phyloP scores from a whole-genome alignment of 192 early-diverging fungal species.

The Backusella circina region DNA sequence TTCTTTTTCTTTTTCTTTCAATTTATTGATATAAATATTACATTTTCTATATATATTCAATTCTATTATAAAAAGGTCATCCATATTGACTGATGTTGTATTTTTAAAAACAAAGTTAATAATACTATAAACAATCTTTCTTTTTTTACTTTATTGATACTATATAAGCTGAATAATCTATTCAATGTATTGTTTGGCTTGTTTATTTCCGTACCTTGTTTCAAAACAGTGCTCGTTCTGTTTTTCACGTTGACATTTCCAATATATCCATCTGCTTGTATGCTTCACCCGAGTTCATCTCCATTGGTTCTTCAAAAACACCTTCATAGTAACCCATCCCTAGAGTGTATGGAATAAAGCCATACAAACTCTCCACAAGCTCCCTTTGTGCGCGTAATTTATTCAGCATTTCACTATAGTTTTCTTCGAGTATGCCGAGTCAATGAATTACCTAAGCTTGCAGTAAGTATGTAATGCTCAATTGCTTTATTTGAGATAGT shows the following conservation, averaged over 20 bases:
- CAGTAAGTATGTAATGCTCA: too few species aligned
- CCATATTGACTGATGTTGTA: neutral
- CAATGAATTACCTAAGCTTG: too few species aligned
- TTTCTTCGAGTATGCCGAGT: too few species aligned
- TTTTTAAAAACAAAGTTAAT: neutral
- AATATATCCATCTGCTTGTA: neutral
- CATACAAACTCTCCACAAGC: neutral
- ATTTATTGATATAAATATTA: neutral
- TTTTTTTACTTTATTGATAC: neutral
- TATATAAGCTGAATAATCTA: too few species aligned
- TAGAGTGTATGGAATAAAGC: neutral
- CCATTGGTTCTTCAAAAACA: neutral
- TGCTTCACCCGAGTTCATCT: neutral
- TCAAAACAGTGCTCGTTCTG: neutral
- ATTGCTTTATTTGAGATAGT: too few species aligned
- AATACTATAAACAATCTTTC: neutral
- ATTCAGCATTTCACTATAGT: too few species aligned
- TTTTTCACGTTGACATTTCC: neutral
- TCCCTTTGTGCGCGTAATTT: neutral
- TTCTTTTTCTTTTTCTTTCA: neutral
- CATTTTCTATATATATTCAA: neutral
- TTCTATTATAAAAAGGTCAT: neutral
- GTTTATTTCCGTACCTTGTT: neutral
- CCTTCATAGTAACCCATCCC: neutral
- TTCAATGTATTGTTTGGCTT: too few species aligned